phyloP scores from a whole-genome alignment of 2,329 filamentous ascomycete species.

The Arthrobotrys musiformis region DNA sequence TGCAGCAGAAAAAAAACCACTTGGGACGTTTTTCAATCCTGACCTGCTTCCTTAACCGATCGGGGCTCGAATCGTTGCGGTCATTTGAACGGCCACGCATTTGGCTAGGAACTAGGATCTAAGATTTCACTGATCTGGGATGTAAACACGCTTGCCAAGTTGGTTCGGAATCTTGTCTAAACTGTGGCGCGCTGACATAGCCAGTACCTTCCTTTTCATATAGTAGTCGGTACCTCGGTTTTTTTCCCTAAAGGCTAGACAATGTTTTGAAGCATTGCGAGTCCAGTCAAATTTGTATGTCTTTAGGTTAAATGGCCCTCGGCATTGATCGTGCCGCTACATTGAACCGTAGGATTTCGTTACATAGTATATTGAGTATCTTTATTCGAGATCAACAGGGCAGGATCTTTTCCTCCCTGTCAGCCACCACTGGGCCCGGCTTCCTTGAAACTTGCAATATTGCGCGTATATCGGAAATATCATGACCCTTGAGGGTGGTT shows the following conservation, averaged over 20 bases:
- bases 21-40: slow-evolving; percentile 37
- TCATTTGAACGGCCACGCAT: slow-evolving; percentile 53
- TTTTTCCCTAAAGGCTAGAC: background rate
- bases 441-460: slow-evolving; percentile 31
- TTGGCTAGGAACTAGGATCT: slow-evolving; percentile 55
- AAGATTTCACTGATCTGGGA: slow-evolving; percentile 54
- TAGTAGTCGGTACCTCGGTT: slow-evolving; percentile 28
- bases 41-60: slow-evolving; percentile 45
- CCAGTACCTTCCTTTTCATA: slow-evolving; percentile 52
- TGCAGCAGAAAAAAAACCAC: slow-evolving; percentile 11
- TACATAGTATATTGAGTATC: too few species aligned
- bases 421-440: slow-evolving; percentile 23
- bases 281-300: slow-evolving; percentile 10
- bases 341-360: slow-evolving; percentile 19
- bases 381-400: slow-evolving; percentile 29
- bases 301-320: slow-evolving; percentile 36
- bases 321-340: slow-evolving; percentile 49
- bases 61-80: slow-evolving; percentile 38
- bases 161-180: slow-evolving; percentile 50
- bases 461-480: slow-evolving; percentile 51
- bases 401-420: slow-evolving; percentile 26
- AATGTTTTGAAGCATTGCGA: background rate
- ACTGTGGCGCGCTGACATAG: slow-evolving; percentile 46
- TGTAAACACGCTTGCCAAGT: slow-evolving; percentile 56
- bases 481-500: slow-evolving; percentile 47